These are phyloP conservation scores for Camelina sativa DNA, from an alignment of 345 rosid species.

Conservation along the genomic window DNA sequence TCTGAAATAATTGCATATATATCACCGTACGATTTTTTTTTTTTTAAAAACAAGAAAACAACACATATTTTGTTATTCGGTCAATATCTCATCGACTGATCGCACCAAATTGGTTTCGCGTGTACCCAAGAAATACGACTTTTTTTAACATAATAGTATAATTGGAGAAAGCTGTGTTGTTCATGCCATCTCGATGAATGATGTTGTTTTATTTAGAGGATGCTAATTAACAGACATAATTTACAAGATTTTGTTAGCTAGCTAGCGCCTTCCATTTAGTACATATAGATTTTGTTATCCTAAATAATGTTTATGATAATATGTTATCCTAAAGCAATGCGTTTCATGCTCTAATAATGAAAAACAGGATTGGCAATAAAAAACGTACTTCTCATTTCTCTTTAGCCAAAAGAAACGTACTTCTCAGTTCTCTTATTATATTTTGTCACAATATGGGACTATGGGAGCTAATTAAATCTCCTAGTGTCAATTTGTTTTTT, in stretches of 20 bases:
- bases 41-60: neutral
- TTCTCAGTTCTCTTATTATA: too few species aligned
- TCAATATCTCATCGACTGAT: neutral
- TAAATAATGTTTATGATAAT: too few species aligned
- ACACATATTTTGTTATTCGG: neutral
- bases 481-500: too few species aligned
- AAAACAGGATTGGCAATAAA: too few species aligned
- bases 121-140: slow-evolving; percentile 1
- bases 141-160: neutral
- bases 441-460: too few species aligned
- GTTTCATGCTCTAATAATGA: too few species aligned
- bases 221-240: neutral
- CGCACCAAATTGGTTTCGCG: neutral
- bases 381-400: too few species aligned
- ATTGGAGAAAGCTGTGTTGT: neutral
- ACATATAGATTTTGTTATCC: too few species aligned
- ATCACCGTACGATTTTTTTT: neutral
- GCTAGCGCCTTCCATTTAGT: neutral
- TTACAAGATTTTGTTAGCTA: neutral
- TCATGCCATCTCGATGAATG: neutral
- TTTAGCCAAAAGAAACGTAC: too few species aligned
- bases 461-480: too few species aligned
- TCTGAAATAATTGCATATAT: neutral
- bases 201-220: too few species aligned
- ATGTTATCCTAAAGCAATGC: too few species aligned